Conservation (phyloP, 441 rosid genomes). For the Bocquillonia castaneifolia region DNA sequence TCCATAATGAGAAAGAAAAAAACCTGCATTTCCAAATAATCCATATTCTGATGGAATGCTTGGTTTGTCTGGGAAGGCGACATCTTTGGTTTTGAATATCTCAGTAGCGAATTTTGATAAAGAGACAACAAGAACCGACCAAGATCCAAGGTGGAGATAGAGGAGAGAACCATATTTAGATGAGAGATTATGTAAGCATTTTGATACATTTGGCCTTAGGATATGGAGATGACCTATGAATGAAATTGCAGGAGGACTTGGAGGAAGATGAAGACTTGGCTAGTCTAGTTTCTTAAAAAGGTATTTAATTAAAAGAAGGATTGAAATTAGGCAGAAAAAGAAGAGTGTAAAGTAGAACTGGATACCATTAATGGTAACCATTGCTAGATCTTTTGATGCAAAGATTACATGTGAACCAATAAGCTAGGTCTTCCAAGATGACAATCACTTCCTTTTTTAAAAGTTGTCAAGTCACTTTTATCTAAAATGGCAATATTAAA, state of each 20-base stretch:
- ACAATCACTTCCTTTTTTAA: too few relatives aligned
- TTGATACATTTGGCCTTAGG: conserved; percentile 26
- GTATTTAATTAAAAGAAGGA: neutral
- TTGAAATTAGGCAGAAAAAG: neutral
- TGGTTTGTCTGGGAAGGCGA: conserved; percentile 30
- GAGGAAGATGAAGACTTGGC: neutral
- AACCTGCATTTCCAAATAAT: conserved; percentile 30
- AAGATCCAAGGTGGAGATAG: conserved; percentile 34
- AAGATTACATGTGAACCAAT: too few relatives aligned
- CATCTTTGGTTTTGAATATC: conserved; percentile 35
- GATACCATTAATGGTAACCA: too few relatives aligned
- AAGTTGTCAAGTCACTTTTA: too few relatives aligned
- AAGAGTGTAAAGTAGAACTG: neutral
- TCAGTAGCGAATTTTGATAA: conserved; percentile 32
- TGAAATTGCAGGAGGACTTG: neutral
- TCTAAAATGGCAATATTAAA: too few relatives aligned
- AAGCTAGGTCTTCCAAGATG: too few relatives aligned
- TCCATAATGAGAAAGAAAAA: conserved; percentile 42
- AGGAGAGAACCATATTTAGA: conserved; percentile 36
- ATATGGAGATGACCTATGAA: neutral
- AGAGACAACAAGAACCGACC: conserved; percentile 32
- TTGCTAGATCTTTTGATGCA: too few relatives aligned
- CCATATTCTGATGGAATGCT: conserved; percentile 8
- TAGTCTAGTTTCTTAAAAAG: neutral
- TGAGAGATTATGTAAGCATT: conserved; percentile 30